Conservation (phyloP, 2,329 filamentous ascomycete genomes). For the Neofusicoccum cordaticola region DNA sequence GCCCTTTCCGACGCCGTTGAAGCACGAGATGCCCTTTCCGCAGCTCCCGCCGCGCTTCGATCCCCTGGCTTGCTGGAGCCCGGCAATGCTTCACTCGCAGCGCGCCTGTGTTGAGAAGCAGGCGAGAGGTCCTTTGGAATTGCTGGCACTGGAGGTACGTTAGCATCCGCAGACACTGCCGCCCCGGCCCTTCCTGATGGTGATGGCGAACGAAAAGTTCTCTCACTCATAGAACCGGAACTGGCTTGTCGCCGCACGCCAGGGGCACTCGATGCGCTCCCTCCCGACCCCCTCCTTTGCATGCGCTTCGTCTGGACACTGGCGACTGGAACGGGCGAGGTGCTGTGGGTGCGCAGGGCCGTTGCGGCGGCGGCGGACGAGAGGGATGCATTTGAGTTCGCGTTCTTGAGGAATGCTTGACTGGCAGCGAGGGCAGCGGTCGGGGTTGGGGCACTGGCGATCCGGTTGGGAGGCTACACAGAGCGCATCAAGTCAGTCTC, state of each 20-base stretch:
- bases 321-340: constrained; percentile 74
- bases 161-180: constrained; percentile 20
- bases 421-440: constrained; percentile 77
- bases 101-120: constrained; percentile 30
- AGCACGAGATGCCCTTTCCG: constrained; percentile 30
- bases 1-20: constrained; percentile 44
- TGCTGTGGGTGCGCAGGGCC: constrained; percentile 74
- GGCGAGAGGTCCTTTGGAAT: constrained; percentile 56
- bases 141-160: constrained; percentile 71
- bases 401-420: constrained; percentile 72
- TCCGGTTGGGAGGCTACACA: constrained; percentile 30
- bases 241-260: constrained; percentile 54
- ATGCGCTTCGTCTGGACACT: constrained; percentile 87
- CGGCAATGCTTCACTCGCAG: constrained; percentile 53
- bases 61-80: constrained; percentile 36
- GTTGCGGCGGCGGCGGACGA: constrained; percentile 85
- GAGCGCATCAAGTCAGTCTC: constrained; percentile 17
- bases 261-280: constrained; percentile 39
- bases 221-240: constrained; percentile 79
- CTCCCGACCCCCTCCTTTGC: constrained; percentile 66
- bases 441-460: constrained; percentile 53
- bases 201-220: constrained; percentile 79
- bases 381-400: constrained; percentile 62
- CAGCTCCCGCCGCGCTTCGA: constrained; percentile 33
- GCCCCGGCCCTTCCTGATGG: constrained; percentile 29